These are phyloP conservation scores for Trichomonas gallinae DNA, from an alignment of 208 protist species.

Conservation along the genomic window DNA sequence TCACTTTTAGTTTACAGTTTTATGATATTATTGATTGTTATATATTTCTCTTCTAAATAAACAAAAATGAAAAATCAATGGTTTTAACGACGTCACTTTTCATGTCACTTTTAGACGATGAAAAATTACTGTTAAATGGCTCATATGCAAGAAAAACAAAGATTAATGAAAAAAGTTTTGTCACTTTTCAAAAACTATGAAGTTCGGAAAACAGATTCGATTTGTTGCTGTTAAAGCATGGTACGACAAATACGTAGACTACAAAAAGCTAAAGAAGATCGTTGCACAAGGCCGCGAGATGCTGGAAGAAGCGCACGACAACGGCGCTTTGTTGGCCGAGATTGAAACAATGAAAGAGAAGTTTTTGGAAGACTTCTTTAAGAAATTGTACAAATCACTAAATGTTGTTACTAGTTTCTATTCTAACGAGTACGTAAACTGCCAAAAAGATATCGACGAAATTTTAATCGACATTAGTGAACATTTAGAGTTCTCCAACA, in stretches of 20 bases:
- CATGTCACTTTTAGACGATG: too few species aligned
- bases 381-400: neutral
- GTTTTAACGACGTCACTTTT: too few species aligned
- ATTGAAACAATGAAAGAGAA: neutral
- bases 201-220: neutral
- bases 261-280: neutral
- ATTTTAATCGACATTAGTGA: neutral
- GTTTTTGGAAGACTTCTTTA: neutral
- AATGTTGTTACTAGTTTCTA: neutral
- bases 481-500: neutral
- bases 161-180: neutral
- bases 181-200: neutral
- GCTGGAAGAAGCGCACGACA: neutral
- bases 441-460: neutral
- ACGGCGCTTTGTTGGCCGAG: neutral
- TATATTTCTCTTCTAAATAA: too few species aligned
- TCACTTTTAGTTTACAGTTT: too few species aligned
- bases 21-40: too few species aligned
- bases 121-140: too few species aligned
- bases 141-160: too few species aligned
- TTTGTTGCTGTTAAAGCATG: slow-evolving; percentile 10
- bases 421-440: neutral
- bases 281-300: neutral
- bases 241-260: neutral
- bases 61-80: too few species aligned